These are phyloP conservation scores for Bolboschoenoplectus hybrid DNA, from an alignment of 202 grass and related monocot species.

Conservation along the genomic window DNA sequence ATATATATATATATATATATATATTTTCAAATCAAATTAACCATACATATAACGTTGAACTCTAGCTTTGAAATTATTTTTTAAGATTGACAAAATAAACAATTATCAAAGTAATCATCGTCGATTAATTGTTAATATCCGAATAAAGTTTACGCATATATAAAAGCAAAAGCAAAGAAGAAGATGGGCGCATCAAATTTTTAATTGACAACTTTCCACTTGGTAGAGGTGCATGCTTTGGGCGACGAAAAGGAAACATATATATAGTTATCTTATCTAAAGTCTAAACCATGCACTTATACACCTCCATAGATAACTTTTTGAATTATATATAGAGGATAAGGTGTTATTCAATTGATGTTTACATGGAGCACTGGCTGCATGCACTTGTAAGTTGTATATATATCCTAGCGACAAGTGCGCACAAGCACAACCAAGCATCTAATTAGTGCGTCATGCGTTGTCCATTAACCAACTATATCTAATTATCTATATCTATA, in stretches of 20 bases:
- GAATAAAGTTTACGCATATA: too few relatives aligned
- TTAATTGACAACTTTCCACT: background rate
- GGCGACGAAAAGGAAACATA: background rate
- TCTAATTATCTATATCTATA: too few relatives aligned
- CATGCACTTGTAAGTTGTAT: background rate
- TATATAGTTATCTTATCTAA: slow-evolving; percentile 17
- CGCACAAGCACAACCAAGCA: background rate
- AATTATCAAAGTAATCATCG: too few relatives aligned
- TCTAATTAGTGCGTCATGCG: background rate
- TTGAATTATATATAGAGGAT: background rate
- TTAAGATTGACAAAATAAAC: too few relatives aligned
- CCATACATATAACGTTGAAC: too few relatives aligned
- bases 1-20: too few relatives aligned
- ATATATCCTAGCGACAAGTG: background rate
- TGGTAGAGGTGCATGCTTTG: background rate
- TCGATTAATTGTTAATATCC: too few relatives aligned
- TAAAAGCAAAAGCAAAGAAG: too few relatives aligned
- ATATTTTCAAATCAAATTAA: too few relatives aligned
- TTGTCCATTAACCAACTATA: slow-evolving; percentile 13
- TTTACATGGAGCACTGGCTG: background rate
- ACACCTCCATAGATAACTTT: background rate
- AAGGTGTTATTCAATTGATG: background rate
- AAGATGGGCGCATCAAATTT: background rate
- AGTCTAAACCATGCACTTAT: background rate
- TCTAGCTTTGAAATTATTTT: too few relatives aligned